A percentile compares a stretch with the other conserved stretches of the same genome.
Conservation (phyloP, 164 flowering plant species). For the Litsea cubeba region DNA sequence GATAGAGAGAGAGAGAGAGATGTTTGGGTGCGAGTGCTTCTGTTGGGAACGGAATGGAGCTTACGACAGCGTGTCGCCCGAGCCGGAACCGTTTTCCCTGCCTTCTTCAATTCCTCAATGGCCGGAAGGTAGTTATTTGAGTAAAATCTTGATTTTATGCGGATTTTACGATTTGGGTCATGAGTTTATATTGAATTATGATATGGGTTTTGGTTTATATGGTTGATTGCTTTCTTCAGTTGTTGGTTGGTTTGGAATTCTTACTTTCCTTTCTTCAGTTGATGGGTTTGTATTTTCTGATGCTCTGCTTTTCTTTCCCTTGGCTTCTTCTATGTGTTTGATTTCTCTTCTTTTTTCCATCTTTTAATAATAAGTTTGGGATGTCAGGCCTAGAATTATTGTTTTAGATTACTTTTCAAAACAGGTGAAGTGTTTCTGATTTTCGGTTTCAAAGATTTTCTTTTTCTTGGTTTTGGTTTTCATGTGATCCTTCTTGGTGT, state of each 20-base stretch:
- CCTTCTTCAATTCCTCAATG: constrained; percentile 68
- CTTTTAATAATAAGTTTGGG: too few relatives aligned
- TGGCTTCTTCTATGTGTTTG: background rate
- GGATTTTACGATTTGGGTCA: background rate
- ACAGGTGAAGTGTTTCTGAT: background rate
- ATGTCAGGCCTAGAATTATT: background rate
- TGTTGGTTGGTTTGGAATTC: background rate
- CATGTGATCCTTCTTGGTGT: background rate
- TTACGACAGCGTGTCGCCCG: constrained; percentile 21
- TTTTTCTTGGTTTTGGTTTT: background rate
- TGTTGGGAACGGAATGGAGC: constrained; percentile 50
- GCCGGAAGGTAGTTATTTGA: constrained; percentile 57
- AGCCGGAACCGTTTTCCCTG: constrained; percentile 50
- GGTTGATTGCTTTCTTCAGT: background rate
- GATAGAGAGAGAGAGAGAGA: constrained; percentile 17
- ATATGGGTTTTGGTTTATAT: background rate
- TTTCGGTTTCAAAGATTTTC: background rate
- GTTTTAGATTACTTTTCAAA: background rate
- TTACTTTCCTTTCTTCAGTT: background rate
- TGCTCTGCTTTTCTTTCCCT: background rate
- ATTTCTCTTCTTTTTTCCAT: background rate
- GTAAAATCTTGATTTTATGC: background rate
- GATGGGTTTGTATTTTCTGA: background rate
- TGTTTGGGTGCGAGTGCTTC: constrained; percentile 52
- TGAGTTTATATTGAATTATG: background rate